Evolutionary conservation across 2,329 filamentous ascomycete species (phyloP).

Genomic region (Pseudopithomyces chartarum): DNA sequence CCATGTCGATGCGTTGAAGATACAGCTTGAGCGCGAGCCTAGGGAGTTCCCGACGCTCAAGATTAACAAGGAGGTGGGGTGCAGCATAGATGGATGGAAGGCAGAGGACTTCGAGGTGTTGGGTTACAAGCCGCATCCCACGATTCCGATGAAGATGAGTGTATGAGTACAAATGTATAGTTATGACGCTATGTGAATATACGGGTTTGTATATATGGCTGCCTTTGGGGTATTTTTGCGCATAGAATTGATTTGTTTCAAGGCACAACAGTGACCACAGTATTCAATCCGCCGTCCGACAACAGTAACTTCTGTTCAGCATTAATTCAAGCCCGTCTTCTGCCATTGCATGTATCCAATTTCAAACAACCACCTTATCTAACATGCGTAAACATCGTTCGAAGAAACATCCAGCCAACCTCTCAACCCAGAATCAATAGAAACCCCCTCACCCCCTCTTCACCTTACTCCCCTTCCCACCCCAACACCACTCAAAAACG

Average conservation of each 20-base stretch:
- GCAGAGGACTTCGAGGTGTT: conserved; percentile 84
- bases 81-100: conserved; percentile 88
- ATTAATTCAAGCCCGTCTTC: too few species aligned
- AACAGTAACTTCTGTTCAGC: too few species aligned
- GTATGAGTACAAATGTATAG: conserved; percentile 58
- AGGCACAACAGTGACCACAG: too few species aligned
- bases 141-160: conserved; percentile 98
- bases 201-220: neutral
- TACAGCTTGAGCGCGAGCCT: conserved; percentile 81
- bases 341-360: too few species aligned
- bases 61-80: conserved; percentile 69
- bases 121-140: conserved; percentile 89
- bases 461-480: neutral
- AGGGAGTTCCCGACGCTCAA: conserved; percentile 78
- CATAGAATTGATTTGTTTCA: neutral
- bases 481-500: neutral
- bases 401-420: too few species aligned
- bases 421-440: too few species aligned
- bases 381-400: too few species aligned
- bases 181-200: neutral
- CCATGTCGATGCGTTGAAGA: conserved; percentile 83
- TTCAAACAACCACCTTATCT: too few species aligned
- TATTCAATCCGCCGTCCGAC: too few species aligned
- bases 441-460: neutral
- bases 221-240: neutral